A percentile compares a stretch with the other conserved stretches of the same genome.
These are phyloP conservation scores for Canariomyces notabilis DNA, from an alignment of 2,329 filamentous ascomycete species.

Conservation along the genomic window DNA sequence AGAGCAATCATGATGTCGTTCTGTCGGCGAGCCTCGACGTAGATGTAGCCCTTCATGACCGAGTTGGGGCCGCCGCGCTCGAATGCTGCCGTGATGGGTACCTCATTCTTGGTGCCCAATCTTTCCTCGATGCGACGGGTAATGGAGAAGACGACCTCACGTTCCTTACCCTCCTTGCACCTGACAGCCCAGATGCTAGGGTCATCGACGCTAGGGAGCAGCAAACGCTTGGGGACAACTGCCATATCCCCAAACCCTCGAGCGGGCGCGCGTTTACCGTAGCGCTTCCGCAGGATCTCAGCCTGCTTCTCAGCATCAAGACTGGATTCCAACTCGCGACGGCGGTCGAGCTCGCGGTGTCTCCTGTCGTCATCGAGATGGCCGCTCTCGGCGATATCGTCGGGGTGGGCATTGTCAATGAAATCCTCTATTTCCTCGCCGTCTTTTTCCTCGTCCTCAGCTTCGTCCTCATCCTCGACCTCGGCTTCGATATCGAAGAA, in stretches of 20 bases:
- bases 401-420: constrained; percentile 83
- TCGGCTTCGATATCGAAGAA: constrained; percentile 99
- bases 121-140: constrained; percentile 85
- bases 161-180: constrained; percentile 93
- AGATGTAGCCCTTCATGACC: constrained; percentile 89
- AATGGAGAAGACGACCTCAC: constrained; percentile 81
- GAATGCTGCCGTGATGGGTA: constrained; percentile 85
- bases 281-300: constrained; percentile 78
- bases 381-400: constrained; percentile 76
- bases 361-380: constrained; percentile 83
- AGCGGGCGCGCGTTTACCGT: constrained; percentile 69
- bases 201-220: constrained; percentile 90
- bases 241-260: constrained; percentile 64
- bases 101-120: constrained; percentile 68
- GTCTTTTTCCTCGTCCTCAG: constrained; percentile 84
- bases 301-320: constrained; percentile 94
- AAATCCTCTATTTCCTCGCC: constrained; percentile 77
- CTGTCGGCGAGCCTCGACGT: constrained; percentile 84
- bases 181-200: constrained; percentile 93
- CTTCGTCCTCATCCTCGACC: constrained; percentile 90
- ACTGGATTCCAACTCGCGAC: constrained; percentile 79
- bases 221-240: constrained; percentile 75
- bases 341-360: constrained; percentile 89
- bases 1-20: constrained; percentile 79
- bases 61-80: constrained; percentile 74